phyloP scores from a whole-genome alignment of 805 yeast genomes.

The Yarrowia keelungensis region DNA sequence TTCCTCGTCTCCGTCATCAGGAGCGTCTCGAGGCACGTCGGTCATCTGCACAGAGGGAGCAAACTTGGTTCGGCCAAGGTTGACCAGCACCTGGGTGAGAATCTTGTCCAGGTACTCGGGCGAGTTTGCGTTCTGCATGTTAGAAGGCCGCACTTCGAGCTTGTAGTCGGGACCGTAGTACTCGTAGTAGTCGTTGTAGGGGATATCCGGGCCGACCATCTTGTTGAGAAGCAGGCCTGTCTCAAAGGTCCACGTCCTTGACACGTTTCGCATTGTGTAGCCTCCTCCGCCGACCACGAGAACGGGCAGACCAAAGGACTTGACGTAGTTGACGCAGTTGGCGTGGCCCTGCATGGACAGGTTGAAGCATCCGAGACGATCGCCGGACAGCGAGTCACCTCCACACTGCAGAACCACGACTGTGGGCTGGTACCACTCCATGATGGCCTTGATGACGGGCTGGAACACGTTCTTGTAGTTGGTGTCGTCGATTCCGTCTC shows the following conservation, averaged over 20 bases:
- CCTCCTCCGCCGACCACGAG: conserved; percentile 98
- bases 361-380: conserved; percentile 92
- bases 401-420: conserved; percentile 97
- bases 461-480: conserved; percentile 79
- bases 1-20: conserved; percentile 80
- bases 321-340: conserved; percentile 88
- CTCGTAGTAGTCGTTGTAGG: conserved; percentile 95
- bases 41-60: conserved; percentile 98
- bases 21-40: conserved; percentile 86
- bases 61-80: conserved; percentile 86
- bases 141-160: conserved; percentile 91
- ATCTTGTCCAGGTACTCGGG: conserved; percentile 91
- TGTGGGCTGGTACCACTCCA: conserved; percentile 89
- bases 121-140: conserved; percentile 95
- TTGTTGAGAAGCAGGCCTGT: conserved; percentile 79
- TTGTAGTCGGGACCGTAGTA: conserved; percentile 97
- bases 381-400: conserved; percentile 94
- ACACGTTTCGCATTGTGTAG: conserved; percentile 93
- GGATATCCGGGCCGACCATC: conserved; percentile 61
- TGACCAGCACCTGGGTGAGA: conserved; percentile 73
- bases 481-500: conserved; percentile 96
- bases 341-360: conserved; percentile 92
- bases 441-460: conserved; percentile 77
- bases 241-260: conserved; percentile 94
- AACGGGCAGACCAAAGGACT: conserved; percentile 88